Conservation (phyloP, 345 rosid species). For the Acer campestre region DNA sequence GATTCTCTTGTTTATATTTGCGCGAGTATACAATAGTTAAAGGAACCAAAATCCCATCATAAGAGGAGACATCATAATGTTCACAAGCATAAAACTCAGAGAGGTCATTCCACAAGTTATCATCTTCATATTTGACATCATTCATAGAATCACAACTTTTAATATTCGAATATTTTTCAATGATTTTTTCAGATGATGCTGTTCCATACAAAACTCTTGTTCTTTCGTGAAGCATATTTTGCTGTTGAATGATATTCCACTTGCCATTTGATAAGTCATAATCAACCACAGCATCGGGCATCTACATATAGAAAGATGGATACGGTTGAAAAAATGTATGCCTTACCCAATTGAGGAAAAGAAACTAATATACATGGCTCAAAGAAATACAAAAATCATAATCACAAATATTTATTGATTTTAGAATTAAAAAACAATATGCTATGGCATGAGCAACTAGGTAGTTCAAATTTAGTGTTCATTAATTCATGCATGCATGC, state of each 20-base stretch:
- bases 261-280: constrained; percentile 74
- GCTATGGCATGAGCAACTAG: background rate
- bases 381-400: constrained; percentile 2
- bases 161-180: constrained; percentile 37
- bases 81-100: constrained; percentile 91
- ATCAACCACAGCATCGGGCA: constrained; percentile 98
- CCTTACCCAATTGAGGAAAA: background rate
- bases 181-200: constrained; percentile 44
- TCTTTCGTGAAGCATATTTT: constrained; percentile 91
- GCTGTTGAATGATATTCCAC: constrained; percentile 94
- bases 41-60: constrained; percentile 79
- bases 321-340: constrained; percentile 12
- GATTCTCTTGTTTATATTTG: constrained; percentile 42
- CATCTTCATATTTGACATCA: constrained; percentile 53
- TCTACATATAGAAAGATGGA: constrained; percentile 42
- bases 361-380: constrained; percentile 2
- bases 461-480: background rate
- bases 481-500: constrained; percentile 17
- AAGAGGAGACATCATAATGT: constrained; percentile 59
- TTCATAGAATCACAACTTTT: constrained; percentile 32
- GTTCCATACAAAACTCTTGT: constrained; percentile 84
- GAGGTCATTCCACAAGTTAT: constrained; percentile 89
- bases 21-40: constrained; percentile 73
- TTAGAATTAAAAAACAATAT: background rate
- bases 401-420: background rate